phyloP scores from a whole-genome alignment of 1,284 basidiomycete species.

The Austroboletus novae-zelandiae region DNA sequence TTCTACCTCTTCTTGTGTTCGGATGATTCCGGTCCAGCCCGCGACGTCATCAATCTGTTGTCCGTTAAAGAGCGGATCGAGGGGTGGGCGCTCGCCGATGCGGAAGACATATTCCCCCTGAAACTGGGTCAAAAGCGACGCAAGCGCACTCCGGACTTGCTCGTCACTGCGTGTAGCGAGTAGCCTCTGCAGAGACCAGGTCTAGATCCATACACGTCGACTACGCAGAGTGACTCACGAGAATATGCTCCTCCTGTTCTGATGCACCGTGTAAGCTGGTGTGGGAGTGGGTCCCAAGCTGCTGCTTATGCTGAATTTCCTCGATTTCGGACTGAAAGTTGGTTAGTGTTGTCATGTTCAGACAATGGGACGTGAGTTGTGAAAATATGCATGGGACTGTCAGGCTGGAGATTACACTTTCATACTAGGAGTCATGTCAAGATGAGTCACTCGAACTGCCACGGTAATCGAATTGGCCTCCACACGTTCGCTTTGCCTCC shows the following conservation, averaged over 20 bases:
- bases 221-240: slow-evolving; percentile 43
- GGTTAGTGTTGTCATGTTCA: slow-evolving; percentile 57
- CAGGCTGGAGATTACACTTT: background rate
- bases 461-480: no score
- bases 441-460: background rate
- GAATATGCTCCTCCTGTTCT: slow-evolving; percentile 56
- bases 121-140: slow-evolving; percentile 61
- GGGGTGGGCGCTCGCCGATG: slow-evolving; percentile 62
- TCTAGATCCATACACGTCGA: background rate
- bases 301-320: slow-evolving; percentile 51
- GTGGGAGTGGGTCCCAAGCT: slow-evolving; percentile 1
- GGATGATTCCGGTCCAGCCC: slow-evolving; percentile 53
- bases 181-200: slow-evolving; percentile 37
- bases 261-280: background rate
- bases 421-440: background rate
- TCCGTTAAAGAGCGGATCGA: slow-evolving; percentile 50
- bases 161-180: slow-evolving; percentile 48
- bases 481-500: background rate
- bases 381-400: slow-evolving; percentile 16
- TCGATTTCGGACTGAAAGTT: slow-evolving; percentile 77
- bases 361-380: background rate
- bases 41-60: slow-evolving; percentile 43
- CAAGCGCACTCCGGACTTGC: slow-evolving; percentile 57
- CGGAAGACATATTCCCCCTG: slow-evolving; percentile 71
- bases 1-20: slow-evolving; percentile 54